These are phyloP conservation scores for Globisporangium polare DNA, from an alignment of 352 stramenopile genomes.

Conservation along the genomic window DNA sequence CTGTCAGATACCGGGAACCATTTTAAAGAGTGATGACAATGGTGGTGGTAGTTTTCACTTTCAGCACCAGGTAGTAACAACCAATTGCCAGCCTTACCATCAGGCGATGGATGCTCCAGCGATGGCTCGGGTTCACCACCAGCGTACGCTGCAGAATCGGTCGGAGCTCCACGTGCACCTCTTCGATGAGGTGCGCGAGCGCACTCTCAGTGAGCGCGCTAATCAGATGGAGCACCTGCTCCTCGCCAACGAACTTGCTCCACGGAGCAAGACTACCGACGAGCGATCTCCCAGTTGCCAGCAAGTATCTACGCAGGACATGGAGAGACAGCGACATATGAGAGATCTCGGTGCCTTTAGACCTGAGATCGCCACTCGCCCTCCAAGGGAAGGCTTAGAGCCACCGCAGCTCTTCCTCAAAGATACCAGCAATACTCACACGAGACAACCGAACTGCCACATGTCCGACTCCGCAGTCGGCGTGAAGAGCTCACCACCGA, in stretches of 20 bases:
- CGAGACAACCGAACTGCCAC: constrained; percentile 72
- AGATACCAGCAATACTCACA: constrained; percentile 34
- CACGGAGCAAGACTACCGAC: constrained; percentile 44
- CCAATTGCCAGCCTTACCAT: constrained; percentile 29
- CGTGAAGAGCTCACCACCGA: constrained; percentile 33
- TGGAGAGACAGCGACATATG: neutral
- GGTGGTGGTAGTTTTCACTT: neutral
- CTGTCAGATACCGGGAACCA: neutral
- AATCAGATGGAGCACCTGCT: constrained; percentile 51
- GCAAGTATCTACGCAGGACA: constrained; percentile 32
- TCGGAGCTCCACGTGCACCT: constrained; percentile 27
- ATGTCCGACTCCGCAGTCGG: constrained; percentile 53
- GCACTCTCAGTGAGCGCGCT: constrained; percentile 50
- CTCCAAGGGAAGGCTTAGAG: neutral
- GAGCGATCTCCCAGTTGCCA: constrained; percentile 41
- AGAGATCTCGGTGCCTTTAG: too few species aligned
- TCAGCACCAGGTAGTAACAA: neutral
- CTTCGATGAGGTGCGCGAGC: constrained; percentile 30
- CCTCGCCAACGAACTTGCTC: constrained; percentile 26
- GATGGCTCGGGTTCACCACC: constrained; percentile 34
- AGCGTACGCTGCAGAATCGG: constrained; percentile 43
- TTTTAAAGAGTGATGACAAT: neutral
- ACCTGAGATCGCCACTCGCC: neutral
- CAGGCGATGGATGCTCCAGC: constrained; percentile 46
- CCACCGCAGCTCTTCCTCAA: too few species aligned